Base-by-base conservation (phyloP, 352 stramenopile genomes). In the Pythium pyrilobum region DNA sequence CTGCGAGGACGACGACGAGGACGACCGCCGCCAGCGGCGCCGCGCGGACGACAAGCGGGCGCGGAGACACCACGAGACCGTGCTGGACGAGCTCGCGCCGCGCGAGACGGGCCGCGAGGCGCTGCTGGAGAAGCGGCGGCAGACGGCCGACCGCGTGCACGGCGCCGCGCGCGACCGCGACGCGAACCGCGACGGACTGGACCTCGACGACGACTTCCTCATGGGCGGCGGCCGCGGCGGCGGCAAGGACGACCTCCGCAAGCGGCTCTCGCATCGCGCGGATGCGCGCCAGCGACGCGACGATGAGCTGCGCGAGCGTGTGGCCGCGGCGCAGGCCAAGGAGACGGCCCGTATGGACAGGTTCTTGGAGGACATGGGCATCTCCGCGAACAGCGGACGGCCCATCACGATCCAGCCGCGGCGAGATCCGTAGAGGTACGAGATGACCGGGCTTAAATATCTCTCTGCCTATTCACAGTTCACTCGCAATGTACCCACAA, bases 311-410 rank as follows among this genome's bases (percentile, higher is more conserved):
- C 55, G 72, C 13, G 69, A 76, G 34, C 79, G 75, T 24, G 52
- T 71, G 4, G 67, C 67, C 0, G 56, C 48, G 4, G 53, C 80
- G 5, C 34, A 88, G 77, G 79, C 77, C 2, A 85, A 86, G 29
- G 79, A 90, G 46, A 67, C 69, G 4, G 79, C 74, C 15, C 68
- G 79, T 5, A 90, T 90, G 79, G 75, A 90, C 43, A 86, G 88
- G 59, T 90, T 90, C 29, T 53, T 90, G 20, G 54, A 67, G 21
- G 77, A 87, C 23, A 87, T 90, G 77, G 79, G 79, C 4, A 67
- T 89, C 16, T 42, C 67, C 12, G 59, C 65, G n/a, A 57, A 60
- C 29, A 59, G 47, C 9, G 64, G n/a, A 12, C 54, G 37, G 20
- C 68, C 66, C n/a, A 77, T 85, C 42, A 84, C 72, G 15, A 89